These are phyloP conservation scores for Saccharomyces hybrid DNA, from an alignment of 1,139 yeast genomes.

Conservation along the genomic window DNA sequence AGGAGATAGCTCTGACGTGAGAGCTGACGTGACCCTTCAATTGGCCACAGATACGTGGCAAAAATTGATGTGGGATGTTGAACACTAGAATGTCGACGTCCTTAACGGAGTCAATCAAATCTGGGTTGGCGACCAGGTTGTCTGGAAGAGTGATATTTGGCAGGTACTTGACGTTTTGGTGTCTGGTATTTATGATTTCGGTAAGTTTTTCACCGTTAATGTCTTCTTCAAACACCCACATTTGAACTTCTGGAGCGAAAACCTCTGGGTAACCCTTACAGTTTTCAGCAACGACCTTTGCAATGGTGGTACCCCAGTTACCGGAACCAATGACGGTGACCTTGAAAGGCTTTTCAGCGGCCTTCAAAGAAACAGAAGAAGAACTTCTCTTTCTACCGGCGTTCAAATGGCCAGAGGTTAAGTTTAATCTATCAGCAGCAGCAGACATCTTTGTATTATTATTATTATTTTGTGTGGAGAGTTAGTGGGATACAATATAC, in stretches of 20 bases:
- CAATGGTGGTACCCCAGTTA: conserved; percentile 93
- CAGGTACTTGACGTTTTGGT: conserved; percentile 83
- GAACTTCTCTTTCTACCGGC: conserved; percentile 14
- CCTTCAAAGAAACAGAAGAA: conserved; percentile 17
- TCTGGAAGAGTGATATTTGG: conserved; percentile 74
- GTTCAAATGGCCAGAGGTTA: conserved; percentile 25
- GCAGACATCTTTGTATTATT: conserved; percentile 21
- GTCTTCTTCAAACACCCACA: conserved; percentile 93
- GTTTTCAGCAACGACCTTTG: conserved; percentile 87
- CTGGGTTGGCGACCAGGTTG: conserved; percentile 80
- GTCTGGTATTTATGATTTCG: conserved; percentile 75
- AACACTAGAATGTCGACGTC: conserved; percentile 79
- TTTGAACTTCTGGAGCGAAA: conserved; percentile 62
- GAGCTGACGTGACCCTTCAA: conserved; percentile 66
- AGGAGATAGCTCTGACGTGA: conserved; percentile 75
- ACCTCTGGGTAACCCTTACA: conserved; percentile 58
- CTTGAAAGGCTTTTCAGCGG: conserved; percentile 38
- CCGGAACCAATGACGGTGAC: conserved; percentile 63
- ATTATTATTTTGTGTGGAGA: not conserved
- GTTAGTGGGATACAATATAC: not conserved
- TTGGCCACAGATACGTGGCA: conserved; percentile 64
- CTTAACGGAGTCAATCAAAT: conserved; percentile 59
- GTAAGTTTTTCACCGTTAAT: conserved; percentile 67
- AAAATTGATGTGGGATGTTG: conserved; percentile 91
- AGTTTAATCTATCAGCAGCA: conserved; percentile 27